A percentile compares a stretch with the other conserved stretches of the same genome.
phyloP scores from a whole-genome alignment of 805 yeast species.

The Komagataella ulmi region DNA sequence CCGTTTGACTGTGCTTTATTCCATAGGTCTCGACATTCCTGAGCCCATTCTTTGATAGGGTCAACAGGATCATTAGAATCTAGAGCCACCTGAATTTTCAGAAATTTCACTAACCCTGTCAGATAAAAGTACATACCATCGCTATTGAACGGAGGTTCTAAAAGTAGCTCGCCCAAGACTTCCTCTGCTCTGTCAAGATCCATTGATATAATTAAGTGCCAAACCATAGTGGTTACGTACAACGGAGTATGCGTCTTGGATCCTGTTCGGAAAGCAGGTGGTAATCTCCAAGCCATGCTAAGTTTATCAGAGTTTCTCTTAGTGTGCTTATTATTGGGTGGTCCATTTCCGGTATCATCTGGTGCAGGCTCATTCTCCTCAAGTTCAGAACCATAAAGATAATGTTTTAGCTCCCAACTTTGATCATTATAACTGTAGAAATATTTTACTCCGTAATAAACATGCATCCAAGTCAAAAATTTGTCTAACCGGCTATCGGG shows the following conservation, averaged over 20 bases:
- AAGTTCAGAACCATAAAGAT: background rate
- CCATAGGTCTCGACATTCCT: background rate
- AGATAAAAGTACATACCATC: slow-evolving; percentile 29
- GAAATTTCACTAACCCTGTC: slow-evolving; percentile 5
- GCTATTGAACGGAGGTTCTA: slow-evolving; percentile 26
- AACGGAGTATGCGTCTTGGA: slow-evolving; percentile 25
- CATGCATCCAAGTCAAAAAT: background rate
- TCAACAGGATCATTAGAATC: background rate
- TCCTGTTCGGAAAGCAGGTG: slow-evolving; percentile 27
- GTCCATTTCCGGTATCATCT: background rate
- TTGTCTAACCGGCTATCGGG: background rate
- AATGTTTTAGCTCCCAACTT: background rate
- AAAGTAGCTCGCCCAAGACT: slow-evolving; percentile 20
- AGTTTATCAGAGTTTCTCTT: slow-evolving; percentile 3
- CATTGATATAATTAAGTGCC: slow-evolving; percentile 25
- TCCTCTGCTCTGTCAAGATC: slow-evolving; percentile 21
- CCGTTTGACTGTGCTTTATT: background rate
- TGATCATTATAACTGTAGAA: background rate
- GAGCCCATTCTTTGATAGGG: background rate
- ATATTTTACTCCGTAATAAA: background rate
- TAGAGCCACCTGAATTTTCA: background rate
- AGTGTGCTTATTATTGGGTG: background rate
- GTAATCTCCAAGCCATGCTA: slow-evolving; percentile 3
- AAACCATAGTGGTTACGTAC: slow-evolving; percentile 25
- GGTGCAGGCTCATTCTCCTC: background rate